Evolutionary conservation across 306 rosid species (phyloP).

Genomic region (Malus asiatica): DNA sequence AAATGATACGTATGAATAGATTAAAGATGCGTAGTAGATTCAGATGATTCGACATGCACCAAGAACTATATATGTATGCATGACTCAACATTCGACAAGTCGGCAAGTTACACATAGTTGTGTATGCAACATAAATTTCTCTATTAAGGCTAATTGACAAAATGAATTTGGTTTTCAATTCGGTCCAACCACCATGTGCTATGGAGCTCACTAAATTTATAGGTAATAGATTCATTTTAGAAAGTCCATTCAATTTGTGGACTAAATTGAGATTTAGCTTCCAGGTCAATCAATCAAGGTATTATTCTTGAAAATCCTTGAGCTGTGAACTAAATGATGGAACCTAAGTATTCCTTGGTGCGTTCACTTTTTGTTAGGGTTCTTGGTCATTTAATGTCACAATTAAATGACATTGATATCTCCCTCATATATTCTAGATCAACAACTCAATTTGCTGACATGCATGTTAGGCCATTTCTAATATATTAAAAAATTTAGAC

Average conservation of each 20-base stretch:
- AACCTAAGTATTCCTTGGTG: not conserved
- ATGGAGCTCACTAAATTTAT: not conserved
- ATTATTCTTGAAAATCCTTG: not conserved
- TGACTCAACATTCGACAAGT: constrained; percentile 3
- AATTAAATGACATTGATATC: not conserved
- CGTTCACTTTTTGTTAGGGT: not conserved
- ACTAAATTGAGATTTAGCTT: not conserved
- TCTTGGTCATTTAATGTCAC: not conserved
- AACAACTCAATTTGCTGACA: not conserved
- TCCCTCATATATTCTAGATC: not conserved
- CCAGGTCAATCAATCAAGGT: not conserved
- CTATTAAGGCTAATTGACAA: not conserved
- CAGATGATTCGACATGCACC: constrained; percentile 15
- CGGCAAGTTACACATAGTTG: constrained; percentile 7
- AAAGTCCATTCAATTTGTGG: not conserved
- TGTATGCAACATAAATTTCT: constrained; percentile 5
- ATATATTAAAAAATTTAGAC: too few species aligned
- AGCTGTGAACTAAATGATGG: not conserved
- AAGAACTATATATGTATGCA: not conserved
- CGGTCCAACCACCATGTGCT: constrained; percentile 3
- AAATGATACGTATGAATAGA: not conserved
- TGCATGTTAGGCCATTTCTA: not conserved
- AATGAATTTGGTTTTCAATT: not conserved
- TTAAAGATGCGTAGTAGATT: not conserved
- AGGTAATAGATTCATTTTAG: not conserved